Evolutionary conservation across 2,329 filamentous ascomycete genomes (phyloP).

Genomic region (Amesomyces nigricolor): DNA sequence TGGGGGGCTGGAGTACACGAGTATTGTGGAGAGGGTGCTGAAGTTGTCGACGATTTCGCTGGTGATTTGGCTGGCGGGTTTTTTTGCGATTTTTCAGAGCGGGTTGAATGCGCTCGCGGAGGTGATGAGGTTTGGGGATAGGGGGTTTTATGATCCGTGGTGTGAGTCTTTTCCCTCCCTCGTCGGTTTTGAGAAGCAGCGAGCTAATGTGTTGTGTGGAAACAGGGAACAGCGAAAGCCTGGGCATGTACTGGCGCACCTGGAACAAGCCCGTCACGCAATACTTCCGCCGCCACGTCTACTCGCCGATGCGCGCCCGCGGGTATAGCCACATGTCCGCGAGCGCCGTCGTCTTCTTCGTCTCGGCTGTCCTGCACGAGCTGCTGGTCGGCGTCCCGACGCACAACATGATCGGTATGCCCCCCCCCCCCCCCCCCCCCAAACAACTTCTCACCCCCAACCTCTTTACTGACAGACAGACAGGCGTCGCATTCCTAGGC

Average conservation of each 20-base stretch:
- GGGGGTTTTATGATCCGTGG: slow-evolving; percentile 96
- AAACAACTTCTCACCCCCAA: not conserved
- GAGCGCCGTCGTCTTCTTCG: slow-evolving; percentile 75
- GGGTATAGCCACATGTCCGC: slow-evolving; percentile 69
- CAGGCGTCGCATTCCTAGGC: slow-evolving; percentile 81
- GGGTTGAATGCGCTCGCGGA: slow-evolving; percentile 88
- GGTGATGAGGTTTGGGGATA: slow-evolving; percentile 81
- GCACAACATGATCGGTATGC: slow-evolving; percentile 79
- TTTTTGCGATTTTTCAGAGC: slow-evolving; percentile 94
- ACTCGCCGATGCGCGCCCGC: slow-evolving; percentile 77
- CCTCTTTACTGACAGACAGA: slow-evolving; percentile 5
- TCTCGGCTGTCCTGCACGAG: slow-evolving; percentile 88
- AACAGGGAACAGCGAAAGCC: slow-evolving; percentile 67
- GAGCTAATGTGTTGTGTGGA: not conserved
- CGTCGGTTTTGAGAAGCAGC: not conserved
- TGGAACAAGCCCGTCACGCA: slow-evolving; percentile 98
- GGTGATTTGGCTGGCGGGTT: slow-evolving; percentile 94
- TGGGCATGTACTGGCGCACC: slow-evolving; percentile 86
- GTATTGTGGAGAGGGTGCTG: slow-evolving; percentile 82
- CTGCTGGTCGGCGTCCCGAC: slow-evolving; percentile 89
- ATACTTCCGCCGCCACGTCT: slow-evolving; percentile 94
- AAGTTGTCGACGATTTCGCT: slow-evolving; percentile 94
- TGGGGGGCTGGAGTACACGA: slow-evolving; percentile 68
- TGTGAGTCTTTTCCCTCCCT: slow-evolving; percentile 42
- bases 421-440: not conserved